phyloP scores from a whole-genome alignment of 768 basidiomycete species.

The Mycena leptocephala region DNA sequence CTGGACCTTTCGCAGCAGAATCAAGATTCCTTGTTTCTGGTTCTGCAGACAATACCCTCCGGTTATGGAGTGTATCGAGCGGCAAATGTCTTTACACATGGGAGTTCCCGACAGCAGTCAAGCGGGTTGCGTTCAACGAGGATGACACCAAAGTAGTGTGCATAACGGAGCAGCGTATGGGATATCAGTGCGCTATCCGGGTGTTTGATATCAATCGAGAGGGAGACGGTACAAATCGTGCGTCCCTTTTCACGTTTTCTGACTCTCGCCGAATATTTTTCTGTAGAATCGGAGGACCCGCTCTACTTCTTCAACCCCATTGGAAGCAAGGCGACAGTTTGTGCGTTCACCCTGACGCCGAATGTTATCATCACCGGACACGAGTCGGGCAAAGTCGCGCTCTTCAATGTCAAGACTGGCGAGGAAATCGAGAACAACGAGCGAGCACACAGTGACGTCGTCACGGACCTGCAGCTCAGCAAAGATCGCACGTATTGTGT shows the following conservation, averaged over 20 bases:
- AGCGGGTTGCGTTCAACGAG: slow-evolving; percentile 93
- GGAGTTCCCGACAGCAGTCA: slow-evolving; percentile 99
- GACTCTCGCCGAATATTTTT: slow-evolving; percentile 8
- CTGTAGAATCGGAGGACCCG: slow-evolving; percentile 83
- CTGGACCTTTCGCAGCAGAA: slow-evolving; percentile 64
- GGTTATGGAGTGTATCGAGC: slow-evolving; percentile 90
- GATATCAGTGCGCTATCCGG: slow-evolving; percentile 90
- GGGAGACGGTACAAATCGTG: slow-evolving; percentile 87
- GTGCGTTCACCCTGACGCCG: slow-evolving; percentile 88
- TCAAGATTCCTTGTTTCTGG: slow-evolving; percentile 92
- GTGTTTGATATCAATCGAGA: slow-evolving; percentile 92
- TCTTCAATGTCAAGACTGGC: slow-evolving; percentile 92
- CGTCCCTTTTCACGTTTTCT: slow-evolving; percentile 48
- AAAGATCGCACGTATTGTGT: slow-evolving; percentile 95
- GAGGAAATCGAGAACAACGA: slow-evolving; percentile 90
- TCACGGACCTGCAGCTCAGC: slow-evolving; percentile 95
- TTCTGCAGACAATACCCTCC: slow-evolving; percentile 94
- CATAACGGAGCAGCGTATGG: slow-evolving; percentile 98
- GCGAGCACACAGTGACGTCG: slow-evolving; percentile 87
- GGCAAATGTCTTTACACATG: slow-evolving; percentile 96
- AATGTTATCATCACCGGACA: slow-evolving; percentile 93
- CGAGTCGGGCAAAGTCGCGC: slow-evolving; percentile 94
- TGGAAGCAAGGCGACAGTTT: slow-evolving; percentile 97
- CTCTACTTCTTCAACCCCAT: slow-evolving; percentile 86
- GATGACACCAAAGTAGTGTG: slow-evolving; percentile 89